Evolutionary conservation across 805 yeast species (phyloP).

Genomic region (Alloascoidea hylecoeti): DNA sequence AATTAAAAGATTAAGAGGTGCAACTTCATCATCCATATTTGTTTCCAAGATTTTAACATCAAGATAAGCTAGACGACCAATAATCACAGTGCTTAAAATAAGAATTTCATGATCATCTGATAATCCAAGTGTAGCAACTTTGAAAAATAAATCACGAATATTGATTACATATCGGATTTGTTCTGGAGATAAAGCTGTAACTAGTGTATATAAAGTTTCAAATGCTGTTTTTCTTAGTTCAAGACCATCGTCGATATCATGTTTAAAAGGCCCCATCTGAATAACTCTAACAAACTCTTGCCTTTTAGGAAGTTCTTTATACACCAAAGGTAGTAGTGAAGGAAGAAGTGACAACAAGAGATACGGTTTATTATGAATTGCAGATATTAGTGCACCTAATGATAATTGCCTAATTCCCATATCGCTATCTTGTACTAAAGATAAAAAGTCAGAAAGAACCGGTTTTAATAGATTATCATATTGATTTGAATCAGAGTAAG

Average conservation of each 20-base stretch:
- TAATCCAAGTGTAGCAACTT: conserved; percentile 33
- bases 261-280: conserved; percentile 81
- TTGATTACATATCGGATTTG: conserved; percentile 13
- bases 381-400: conserved; percentile 41
- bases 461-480: conserved; percentile 12
- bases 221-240: conserved; percentile 60
- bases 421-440: conserved; percentile 20
- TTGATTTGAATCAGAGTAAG: conserved; percentile 12
- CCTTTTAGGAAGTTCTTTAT: conserved; percentile 38
- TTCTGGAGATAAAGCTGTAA: conserved; percentile 15
- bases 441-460: conserved; percentile 13
- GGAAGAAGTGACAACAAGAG: conserved; percentile 30
- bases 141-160: conserved; percentile 20
- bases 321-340: conserved; percentile 32
- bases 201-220: conserved; percentile 49
- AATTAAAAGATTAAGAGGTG: conserved; percentile 13
- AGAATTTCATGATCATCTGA: conserved; percentile 50
- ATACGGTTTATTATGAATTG: conserved; percentile 39
- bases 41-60: conserved; percentile 12
- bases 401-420: conserved; percentile 48
- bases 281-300: conserved; percentile 47
- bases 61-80: conserved; percentile 21
- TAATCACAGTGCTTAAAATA: conserved; percentile 33
- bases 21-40: conserved; percentile 6
- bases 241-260: conserved; percentile 65